Conservation (phyloP, 179 eudicot species). For the Pouteria campechiana region DNA sequence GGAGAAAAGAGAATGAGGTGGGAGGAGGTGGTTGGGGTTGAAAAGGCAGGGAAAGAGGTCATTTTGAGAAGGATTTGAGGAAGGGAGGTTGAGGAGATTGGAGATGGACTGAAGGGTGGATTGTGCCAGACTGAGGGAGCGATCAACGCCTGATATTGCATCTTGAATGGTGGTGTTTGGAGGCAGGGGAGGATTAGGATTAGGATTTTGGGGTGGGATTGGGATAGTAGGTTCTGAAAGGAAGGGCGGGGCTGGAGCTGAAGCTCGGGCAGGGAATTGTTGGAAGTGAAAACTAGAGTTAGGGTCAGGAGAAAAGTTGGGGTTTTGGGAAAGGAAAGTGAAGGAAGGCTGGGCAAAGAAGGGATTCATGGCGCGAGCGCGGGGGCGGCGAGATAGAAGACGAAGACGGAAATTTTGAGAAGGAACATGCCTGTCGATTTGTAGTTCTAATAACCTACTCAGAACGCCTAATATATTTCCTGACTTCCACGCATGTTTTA, state of each 20-base stretch:
- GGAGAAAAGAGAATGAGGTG: constrained; percentile 48
- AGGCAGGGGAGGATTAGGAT: constrained; percentile 14
- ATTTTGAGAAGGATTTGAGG: constrained; percentile 5
- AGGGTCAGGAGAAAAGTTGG: constrained; percentile 8
- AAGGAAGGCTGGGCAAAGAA: background rate
- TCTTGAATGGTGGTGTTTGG: constrained; percentile 18
- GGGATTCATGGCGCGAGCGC: no score
- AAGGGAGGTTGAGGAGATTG: constrained; percentile 12
- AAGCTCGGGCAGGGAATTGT: background rate
- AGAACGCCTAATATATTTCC: no score
- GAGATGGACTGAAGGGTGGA: constrained; percentile 25
- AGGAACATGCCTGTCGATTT: no score
- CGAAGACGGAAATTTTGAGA: no score
- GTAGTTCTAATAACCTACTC: no score
- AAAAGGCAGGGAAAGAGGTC: constrained; percentile 35
- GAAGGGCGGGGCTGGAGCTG: constrained; percentile 1
- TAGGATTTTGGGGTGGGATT: background rate
- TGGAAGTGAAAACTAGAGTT: constrained; percentile 2
- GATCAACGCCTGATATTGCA: constrained; percentile 20
- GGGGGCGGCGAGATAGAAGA: no score
- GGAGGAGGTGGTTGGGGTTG: constrained; percentile 54
- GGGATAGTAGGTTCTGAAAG: constrained; percentile 8
- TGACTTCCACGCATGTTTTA: no score
- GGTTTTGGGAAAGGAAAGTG: constrained; percentile 8
- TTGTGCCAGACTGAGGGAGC: constrained; percentile 20